phyloP scores from a whole-genome alignment of 1,139 yeast species.

The Zygoascus sp. region DNA sequence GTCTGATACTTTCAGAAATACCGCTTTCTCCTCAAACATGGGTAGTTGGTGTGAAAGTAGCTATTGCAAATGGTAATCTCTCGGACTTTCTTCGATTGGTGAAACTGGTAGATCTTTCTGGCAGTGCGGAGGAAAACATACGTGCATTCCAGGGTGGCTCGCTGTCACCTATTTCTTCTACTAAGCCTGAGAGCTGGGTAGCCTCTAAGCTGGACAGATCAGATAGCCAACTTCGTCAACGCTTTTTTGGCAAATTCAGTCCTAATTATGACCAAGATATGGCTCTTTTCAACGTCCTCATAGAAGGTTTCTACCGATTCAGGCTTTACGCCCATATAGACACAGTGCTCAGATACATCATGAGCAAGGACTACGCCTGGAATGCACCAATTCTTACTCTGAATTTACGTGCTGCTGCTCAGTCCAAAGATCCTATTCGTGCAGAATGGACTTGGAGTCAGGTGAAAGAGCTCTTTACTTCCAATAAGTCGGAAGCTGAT shows the following conservation, averaged over 20 bases:
- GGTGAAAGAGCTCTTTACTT: background rate
- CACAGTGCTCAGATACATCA: constrained; percentile 23
- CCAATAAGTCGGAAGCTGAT: background rate
- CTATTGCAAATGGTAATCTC: constrained; percentile 20
- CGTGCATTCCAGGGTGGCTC: background rate
- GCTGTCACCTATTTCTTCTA: constrained; percentile 2
- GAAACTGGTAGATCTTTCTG: constrained; percentile 17
- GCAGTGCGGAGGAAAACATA: constrained; percentile 1
- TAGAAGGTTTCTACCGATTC: constrained; percentile 25
- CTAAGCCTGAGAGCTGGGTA: constrained; percentile 6
- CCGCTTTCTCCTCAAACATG: constrained; percentile 22
- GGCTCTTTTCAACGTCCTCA: constrained; percentile 17
- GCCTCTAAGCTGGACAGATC: background rate
- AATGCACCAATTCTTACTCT: constrained; percentile 22
- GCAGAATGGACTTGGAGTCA: constrained; percentile 25
- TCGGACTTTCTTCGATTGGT: constrained; percentile 20
- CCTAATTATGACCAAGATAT: constrained; percentile 3
- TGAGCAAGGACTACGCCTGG: constrained; percentile 17
- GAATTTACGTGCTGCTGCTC: constrained; percentile 24
- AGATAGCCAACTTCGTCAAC: constrained; percentile 14
- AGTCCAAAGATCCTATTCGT: constrained; percentile 20
- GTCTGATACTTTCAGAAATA: constrained; percentile 22
- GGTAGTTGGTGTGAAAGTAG: constrained; percentile 21
- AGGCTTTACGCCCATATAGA: constrained; percentile 24
- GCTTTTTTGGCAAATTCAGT: constrained; percentile 15